These are phyloP conservation scores for Colletotrichum higginsianum DNA, from an alignment of 2,329 filamentous ascomycete genomes.

Conservation along the genomic window DNA sequence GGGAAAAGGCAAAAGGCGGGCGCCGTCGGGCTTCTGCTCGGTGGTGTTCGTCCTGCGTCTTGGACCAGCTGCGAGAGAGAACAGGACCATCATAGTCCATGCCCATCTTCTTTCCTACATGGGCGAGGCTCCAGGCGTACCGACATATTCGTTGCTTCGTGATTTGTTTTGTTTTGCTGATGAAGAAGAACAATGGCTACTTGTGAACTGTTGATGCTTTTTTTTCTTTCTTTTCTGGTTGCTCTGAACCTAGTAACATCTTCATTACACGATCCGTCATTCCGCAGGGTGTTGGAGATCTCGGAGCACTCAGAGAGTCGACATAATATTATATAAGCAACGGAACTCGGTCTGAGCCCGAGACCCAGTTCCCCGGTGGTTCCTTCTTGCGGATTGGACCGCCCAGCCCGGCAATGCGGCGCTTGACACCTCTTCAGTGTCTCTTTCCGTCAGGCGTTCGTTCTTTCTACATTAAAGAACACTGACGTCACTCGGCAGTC, in stretches of 20 bases:
- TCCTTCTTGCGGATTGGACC: not conserved
- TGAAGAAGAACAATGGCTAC: too few relatives aligned
- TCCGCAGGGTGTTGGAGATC: not conserved
- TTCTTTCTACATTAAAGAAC: not conserved
- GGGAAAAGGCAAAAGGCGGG: not conserved
- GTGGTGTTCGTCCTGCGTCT: not conserved
- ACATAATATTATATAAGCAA: too few relatives aligned
- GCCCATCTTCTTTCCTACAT: conserved; percentile 60
- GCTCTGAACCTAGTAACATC: too few relatives aligned
- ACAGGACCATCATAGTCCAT: conserved; percentile 69
- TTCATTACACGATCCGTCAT: too few relatives aligned
- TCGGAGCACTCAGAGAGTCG: not conserved
- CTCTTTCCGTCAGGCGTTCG: not conserved
- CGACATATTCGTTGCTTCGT: conserved; percentile 43
- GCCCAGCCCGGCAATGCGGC: not conserved
- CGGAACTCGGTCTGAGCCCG: not conserved
- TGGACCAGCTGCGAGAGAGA: conserved; percentile 59
- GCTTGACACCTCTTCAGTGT: too few relatives aligned
- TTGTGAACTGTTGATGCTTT: not conserved
- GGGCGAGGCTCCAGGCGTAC: conserved; percentile 68
- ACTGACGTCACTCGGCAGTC: conserved; percentile 38
- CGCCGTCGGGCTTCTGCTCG: conserved; percentile 1
- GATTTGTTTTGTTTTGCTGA: not conserved
- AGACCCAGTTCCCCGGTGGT: conserved; percentile 16
- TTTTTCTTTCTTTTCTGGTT: too few relatives aligned